phyloP scores from a whole-genome alignment of 345 rosid genomes.

The Syzygium aromaticum region DNA sequence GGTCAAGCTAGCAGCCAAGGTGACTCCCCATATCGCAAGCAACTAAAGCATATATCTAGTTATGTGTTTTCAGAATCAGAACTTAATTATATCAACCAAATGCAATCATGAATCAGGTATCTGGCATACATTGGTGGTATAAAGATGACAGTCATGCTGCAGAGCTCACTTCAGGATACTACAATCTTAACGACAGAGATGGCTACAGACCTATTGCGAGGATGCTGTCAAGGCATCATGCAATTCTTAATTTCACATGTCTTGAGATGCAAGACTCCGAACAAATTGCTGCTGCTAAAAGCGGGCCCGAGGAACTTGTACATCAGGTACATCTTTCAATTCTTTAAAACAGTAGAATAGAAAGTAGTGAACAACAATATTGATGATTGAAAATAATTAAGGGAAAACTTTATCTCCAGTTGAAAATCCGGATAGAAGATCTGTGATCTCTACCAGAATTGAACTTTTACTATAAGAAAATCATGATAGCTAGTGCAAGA shows the following conservation, averaged over 20 bases:
- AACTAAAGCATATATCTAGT: background rate
- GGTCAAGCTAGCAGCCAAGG: constrained; percentile 81
- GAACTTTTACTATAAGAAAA: background rate
- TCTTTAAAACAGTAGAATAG: background rate
- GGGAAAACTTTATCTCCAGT: background rate
- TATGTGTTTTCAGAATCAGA: background rate
- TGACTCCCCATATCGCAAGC: constrained; percentile 7
- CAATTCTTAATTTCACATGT: constrained; percentile 69
- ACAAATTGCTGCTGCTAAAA: constrained; percentile 44
- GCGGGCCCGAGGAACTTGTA: constrained; percentile 79
- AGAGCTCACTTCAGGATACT: constrained; percentile 81
- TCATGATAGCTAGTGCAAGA: background rate
- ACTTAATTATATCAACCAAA: background rate
- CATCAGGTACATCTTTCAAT: constrained; percentile 36
- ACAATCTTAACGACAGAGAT: constrained; percentile 57
- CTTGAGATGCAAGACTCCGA: constrained; percentile 76
- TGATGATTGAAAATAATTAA: background rate
- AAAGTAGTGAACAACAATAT: background rate
- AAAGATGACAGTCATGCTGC: constrained; percentile 64
- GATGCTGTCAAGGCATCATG: constrained; percentile 61
- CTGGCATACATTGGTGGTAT: constrained; percentile 97
- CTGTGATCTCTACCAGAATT: background rate
- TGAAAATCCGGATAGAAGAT: background rate
- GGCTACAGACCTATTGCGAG: constrained; percentile 70
- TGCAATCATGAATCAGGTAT: constrained; percentile 31